These are phyloP conservation scores for Murraya paniculata DNA, from an alignment of 345 rosid species.

Conservation along the genomic window DNA sequence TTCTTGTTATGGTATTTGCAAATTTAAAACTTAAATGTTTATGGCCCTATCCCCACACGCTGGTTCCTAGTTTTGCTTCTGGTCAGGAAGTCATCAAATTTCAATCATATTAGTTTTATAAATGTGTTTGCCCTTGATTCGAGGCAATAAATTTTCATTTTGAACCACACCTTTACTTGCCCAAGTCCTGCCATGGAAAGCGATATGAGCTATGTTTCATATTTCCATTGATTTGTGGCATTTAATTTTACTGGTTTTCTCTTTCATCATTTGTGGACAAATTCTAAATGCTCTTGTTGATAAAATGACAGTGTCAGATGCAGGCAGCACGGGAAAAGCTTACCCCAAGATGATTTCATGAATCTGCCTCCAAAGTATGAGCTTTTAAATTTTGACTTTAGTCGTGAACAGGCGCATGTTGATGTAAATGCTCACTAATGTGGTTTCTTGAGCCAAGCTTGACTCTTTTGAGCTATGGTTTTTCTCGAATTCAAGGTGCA, in stretches of 20 bases:
- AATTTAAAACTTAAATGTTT: too few species aligned
- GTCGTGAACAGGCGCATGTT: background rate
- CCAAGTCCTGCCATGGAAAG: background rate
- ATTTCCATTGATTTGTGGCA: background rate
- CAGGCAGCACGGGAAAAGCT: slow-evolving; percentile 19
- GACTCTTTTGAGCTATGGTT: background rate
- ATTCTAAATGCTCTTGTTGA: background rate
- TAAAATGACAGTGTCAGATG: slow-evolving; percentile 19
- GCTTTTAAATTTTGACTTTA: background rate
- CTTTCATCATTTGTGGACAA: background rate
- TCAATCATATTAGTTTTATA: background rate
- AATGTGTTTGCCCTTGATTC: background rate
- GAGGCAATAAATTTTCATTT: too few species aligned
- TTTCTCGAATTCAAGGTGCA: slow-evolving; percentile 5
- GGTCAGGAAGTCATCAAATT: background rate
- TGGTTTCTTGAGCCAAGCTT: background rate
- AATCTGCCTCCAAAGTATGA: background rate
- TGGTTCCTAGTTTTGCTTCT: background rate
- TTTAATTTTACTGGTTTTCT: background rate
- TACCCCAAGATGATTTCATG: slow-evolving; percentile 15
- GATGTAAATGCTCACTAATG: background rate
- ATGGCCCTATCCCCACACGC: background rate
- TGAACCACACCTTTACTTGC: background rate
- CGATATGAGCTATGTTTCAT: background rate
- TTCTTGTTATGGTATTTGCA: background rate